Conservation (phyloP, 2,329 filamentous ascomycete species). For the Ophiostoma quercus region DNA sequence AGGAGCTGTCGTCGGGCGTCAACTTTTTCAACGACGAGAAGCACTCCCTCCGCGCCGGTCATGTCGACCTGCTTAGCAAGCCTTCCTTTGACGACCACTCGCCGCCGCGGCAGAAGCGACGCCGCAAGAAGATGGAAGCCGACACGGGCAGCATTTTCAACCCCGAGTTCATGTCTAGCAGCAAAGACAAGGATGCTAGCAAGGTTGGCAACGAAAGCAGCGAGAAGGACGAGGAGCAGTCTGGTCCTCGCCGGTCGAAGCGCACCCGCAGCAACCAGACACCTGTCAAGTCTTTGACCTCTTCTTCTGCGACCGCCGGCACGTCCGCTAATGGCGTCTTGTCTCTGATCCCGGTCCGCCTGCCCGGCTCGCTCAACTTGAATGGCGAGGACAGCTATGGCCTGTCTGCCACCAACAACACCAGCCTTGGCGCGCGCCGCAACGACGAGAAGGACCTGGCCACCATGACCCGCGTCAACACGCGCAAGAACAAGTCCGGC, state of each 20-base stretch:
- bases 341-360: constrained; percentile 34
- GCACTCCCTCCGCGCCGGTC: not conserved
- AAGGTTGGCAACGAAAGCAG: not conserved
- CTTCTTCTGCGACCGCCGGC: constrained; percentile 21
- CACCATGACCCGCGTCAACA: constrained; percentile 41
- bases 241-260: constrained; percentile 21
- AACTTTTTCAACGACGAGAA: constrained; percentile 14
- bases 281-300: not conserved
- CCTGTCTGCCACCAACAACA: constrained; percentile 23
- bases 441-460: constrained; percentile 42
- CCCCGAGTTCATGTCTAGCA: constrained; percentile 27
- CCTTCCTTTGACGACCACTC: constrained; percentile 30
- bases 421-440: constrained; percentile 29
- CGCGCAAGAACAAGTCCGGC: constrained; percentile 42
- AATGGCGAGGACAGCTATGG: constrained; percentile 29
- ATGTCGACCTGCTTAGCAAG: constrained; percentile 28
- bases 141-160: constrained; percentile 31
- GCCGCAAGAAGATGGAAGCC: constrained; percentile 32
- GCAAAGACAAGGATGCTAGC: constrained; percentile 7
- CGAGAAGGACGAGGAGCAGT: not conserved
- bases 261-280: constrained; percentile 28
- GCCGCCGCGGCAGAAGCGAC: constrained; percentile 32
- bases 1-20: constrained; percentile 27
- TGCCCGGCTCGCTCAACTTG: constrained; percentile 32
- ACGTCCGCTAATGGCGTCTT: constrained; percentile 31